Evolutionary conservation across 495 filamentous ascomycete genomes (phyloP).

Genomic region (Darksidea phi): DNA sequence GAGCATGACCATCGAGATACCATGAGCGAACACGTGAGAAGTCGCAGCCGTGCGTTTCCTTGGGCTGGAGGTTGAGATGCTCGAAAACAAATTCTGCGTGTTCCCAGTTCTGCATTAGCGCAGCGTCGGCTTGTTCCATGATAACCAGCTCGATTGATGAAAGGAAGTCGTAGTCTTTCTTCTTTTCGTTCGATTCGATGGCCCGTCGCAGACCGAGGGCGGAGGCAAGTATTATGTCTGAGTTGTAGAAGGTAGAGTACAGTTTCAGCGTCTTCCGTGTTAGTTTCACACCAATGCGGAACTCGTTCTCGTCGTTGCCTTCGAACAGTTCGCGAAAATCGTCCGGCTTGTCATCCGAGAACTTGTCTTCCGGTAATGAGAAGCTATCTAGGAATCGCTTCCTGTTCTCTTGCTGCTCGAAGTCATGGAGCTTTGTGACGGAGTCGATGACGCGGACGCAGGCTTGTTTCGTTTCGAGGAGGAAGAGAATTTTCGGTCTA

Average conservation of each 20-base stretch:
- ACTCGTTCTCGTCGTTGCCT: constrained; percentile 96
- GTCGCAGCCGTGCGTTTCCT: constrained; percentile 88
- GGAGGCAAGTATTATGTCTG: constrained; percentile 88
- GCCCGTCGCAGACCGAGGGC: constrained; percentile 87
- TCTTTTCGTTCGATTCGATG: constrained; percentile 70
- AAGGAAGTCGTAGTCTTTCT: constrained; percentile 85
- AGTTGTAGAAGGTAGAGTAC: constrained; percentile 93
- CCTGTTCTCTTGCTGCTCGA: constrained; percentile 91
- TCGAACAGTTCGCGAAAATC: constrained; percentile 89
- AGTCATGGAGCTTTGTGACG: constrained; percentile 68
- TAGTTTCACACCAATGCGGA: constrained; percentile 89
- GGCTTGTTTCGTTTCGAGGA: constrained; percentile 82
- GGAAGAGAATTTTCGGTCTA: constrained; percentile 83
- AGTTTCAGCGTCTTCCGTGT: constrained; percentile 93
- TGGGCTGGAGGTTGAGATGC: constrained; percentile 87
- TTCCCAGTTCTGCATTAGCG: constrained; percentile 98
- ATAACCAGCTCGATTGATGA: constrained; percentile 88
- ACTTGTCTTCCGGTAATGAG: constrained; percentile 60
- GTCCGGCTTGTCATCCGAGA: constrained; percentile 69
- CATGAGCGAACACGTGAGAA: constrained; percentile 86
- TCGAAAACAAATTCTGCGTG: constrained; percentile 87
- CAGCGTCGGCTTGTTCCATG: constrained; percentile 87
- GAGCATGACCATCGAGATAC: constrained; percentile 86
- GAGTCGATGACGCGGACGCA: constrained; percentile 73
- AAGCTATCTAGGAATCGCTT: constrained; percentile 87